Evolutionary conservation across 169 alveolate species (phyloP), one percentile per base, ranked within the genome.

Genomic region (Babesia caballi): DNA sequence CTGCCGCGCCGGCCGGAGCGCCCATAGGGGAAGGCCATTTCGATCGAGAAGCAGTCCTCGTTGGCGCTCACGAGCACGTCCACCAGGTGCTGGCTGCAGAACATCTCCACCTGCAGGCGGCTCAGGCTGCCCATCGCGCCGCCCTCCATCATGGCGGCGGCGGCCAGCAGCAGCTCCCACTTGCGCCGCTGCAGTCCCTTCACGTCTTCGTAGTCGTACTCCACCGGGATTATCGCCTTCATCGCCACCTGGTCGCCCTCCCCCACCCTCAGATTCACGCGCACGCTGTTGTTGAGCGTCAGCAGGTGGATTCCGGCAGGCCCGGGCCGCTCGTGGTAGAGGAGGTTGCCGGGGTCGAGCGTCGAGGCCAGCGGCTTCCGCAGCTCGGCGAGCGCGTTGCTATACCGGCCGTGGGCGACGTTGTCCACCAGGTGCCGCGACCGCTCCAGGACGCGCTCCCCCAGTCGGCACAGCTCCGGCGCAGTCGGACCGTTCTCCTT

Each of bases 81-180:
- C 21, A 91, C 76, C 42, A 84, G 84, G 51, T 85, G 82, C 41
- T 73, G 77, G 38, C 89, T 88, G 61, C 95, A 91, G 58, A 85
- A 91, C 70, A 85, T 65, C 82, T 91, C 95, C 28, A 91, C 92
- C 78, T 89, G 88, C 66, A 75, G 81, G n/a, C 95, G 67, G 63
- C 90, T 66, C 49, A 82, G 76, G 47, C 73, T 66, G 30, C 91
- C 95, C 59, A 91, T 70, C 40, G 93, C 93, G 12, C 95, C 95
- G 6, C 95, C 94, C 51, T 91, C 95, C 91, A 91, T 89, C 88
- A 91, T 47, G 6, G 83, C 52, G 9, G 69, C 36, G 17, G 84
- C 69, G n/a, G 74, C 77, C 36, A 81, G 44, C 25, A 81, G 27
- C 42, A 81, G 57, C 59, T 67, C 56, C 41, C 44, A 17, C 56